Conservation (phyloP, 2,329 filamentous ascomycete species). For the Scedosporium apiospermum region DNA sequence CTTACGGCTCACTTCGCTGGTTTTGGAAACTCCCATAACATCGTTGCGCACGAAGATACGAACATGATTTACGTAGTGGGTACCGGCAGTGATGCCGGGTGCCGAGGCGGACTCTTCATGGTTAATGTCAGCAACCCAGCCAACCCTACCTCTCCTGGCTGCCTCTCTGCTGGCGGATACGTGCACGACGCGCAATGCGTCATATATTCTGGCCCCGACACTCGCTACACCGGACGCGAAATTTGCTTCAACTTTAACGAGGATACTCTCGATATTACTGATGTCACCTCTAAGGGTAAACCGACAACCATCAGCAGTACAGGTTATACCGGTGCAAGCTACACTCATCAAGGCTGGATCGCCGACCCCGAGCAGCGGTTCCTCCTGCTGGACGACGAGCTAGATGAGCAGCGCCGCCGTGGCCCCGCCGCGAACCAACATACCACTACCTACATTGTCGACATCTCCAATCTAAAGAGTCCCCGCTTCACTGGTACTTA, state of each 20-base stretch:
- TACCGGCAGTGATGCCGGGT: slow-evolving; percentile 18
- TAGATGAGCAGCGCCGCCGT: slow-evolving; percentile 33
- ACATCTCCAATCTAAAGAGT: slow-evolving; percentile 28
- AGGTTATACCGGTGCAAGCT: slow-evolving; percentile 41
- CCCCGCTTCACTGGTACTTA: slow-evolving; percentile 30
- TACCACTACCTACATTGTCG: slow-evolving; percentile 41
- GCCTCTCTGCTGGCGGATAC: slow-evolving; percentile 38
- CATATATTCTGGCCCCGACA: slow-evolving; percentile 39
- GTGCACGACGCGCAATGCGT: slow-evolving; percentile 45
- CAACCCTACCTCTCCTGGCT: slow-evolving; percentile 39
- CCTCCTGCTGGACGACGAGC: slow-evolving; percentile 41
- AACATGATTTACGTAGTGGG: slow-evolving; percentile 34
- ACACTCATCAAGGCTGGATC: slow-evolving; percentile 47
- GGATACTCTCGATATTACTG: slow-evolving; percentile 23
- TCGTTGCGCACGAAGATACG: slow-evolving; percentile 37
- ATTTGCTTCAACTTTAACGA: slow-evolving; percentile 19
- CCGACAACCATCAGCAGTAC: slow-evolving; percentile 39
- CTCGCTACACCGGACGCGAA: slow-evolving; percentile 26
- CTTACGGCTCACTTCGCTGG: slow-evolving; percentile 25
- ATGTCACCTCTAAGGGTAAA: slow-evolving; percentile 36
- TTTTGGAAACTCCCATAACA: slow-evolving; percentile 39
- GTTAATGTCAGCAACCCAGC: slow-evolving; percentile 42
- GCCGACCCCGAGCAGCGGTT: slow-evolving; percentile 32
- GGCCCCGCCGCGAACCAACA: slow-evolving; percentile 26
- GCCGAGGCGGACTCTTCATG: slow-evolving; percentile 41